phyloP scores from a whole-genome alignment of 768 basidiomycete species.

The Fibroporia radiculosa region DNA sequence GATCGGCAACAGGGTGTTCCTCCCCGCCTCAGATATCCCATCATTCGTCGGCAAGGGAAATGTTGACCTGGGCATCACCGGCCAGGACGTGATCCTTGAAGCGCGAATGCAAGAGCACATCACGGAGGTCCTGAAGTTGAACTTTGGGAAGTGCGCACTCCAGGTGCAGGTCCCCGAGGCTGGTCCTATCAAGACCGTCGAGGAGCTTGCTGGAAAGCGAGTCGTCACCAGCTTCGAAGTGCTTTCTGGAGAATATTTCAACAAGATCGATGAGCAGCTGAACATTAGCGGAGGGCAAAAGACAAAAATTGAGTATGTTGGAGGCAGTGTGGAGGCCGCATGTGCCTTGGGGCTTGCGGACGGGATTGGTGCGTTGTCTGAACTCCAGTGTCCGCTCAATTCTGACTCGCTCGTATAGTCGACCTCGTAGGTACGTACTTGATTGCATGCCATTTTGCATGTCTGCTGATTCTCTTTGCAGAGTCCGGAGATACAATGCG shows the following conservation, averaged over 20 bases:
- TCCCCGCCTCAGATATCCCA: slow-evolving; percentile 94
- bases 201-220: slow-evolving; percentile 83
- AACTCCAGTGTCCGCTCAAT: neutral
- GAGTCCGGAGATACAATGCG: slow-evolving; percentile 99
- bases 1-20: slow-evolving; percentile 64
- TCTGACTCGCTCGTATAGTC: slow-evolving; percentile 44
- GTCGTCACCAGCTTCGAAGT: slow-evolving; percentile 94
- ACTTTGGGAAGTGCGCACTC: slow-evolving; percentile 87
- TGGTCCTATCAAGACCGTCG: slow-evolving; percentile 57
- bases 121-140: slow-evolving; percentile 73
- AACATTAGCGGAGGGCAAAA: slow-evolving; percentile 43
- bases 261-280: slow-evolving; percentile 46
- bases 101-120: slow-evolving; percentile 73
- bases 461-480: slow-evolving; percentile 22
- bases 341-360: slow-evolving; percentile 95
- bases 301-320: slow-evolving; percentile 91
- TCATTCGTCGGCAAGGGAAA: slow-evolving; percentile 98
- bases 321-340: slow-evolving; percentile 97
- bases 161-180: slow-evolving; percentile 88
- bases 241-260: slow-evolving; percentile 77
- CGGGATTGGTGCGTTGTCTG: slow-evolving; percentile 69
- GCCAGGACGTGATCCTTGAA: slow-evolving; percentile 95
- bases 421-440: slow-evolving; percentile 83
- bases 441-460: neutral
- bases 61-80: slow-evolving; percentile 95